phyloP scores from a whole-genome alignment of 306 rosid genomes.

The Cucurbita moschata region DNA sequence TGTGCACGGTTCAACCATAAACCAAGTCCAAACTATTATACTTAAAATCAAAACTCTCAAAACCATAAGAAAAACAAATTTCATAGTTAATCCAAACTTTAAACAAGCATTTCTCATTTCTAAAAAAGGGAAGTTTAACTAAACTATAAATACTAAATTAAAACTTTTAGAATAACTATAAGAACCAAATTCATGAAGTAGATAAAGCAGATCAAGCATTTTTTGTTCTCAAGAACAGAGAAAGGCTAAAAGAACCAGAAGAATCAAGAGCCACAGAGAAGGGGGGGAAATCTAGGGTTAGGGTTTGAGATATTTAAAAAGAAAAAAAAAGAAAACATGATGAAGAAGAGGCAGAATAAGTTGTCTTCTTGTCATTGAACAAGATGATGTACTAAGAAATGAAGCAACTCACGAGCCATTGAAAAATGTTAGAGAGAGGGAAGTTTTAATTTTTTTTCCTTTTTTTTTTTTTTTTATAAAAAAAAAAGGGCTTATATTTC shows the following conservation, averaged over 20 bases:
- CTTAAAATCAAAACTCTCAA: too few species aligned
- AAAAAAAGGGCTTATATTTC: too few species aligned
- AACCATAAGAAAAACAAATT: neutral
- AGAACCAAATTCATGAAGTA: neutral
- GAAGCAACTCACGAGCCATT: neutral
- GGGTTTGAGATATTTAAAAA: neutral
- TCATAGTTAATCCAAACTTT: neutral
- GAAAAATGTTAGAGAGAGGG: neutral
- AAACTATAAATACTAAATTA: neutral
- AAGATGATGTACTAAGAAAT: neutral
- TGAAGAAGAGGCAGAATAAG: neutral
- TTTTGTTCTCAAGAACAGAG: neutral
- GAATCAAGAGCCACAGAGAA: neutral
- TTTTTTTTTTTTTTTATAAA: too few species aligned
- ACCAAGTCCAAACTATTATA: neutral
- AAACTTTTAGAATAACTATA: neutral
- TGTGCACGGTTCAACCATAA: neutral
- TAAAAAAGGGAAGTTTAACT: neutral
- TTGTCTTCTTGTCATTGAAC: neutral
- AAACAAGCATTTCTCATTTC: too few species aligned
- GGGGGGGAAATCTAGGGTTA: neutral
- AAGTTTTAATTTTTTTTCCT: neutral
- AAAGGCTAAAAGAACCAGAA: neutral
- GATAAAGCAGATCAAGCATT: neutral
- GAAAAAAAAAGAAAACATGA: neutral